A percentile compares a stretch with the other conserved stretches of the same genome.
phyloP scores from a whole-genome alignment of 140 eudicot genomes.

The Anethum foeniculum region DNA sequence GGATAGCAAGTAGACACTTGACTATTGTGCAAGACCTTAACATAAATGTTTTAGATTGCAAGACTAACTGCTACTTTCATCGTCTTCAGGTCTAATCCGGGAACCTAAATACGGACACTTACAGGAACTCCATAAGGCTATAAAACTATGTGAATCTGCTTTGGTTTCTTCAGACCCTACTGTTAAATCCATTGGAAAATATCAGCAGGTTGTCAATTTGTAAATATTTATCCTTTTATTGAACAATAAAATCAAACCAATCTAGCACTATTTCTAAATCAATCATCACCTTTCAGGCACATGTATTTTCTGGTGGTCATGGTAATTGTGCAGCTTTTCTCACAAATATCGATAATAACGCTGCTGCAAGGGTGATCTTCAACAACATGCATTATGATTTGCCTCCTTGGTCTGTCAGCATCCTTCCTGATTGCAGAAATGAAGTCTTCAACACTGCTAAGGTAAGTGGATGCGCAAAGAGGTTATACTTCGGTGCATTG shows the following conservation, averaged over 20 bases:
- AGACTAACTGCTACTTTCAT: constrained; percentile 8
- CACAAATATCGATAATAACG: constrained; percentile 44
- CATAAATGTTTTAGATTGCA: neutral
- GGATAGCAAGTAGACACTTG: neutral
- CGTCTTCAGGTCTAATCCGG: constrained; percentile 57
- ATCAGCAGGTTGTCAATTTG: constrained; percentile 46
- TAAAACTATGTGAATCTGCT: constrained; percentile 69
- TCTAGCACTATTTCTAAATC: neutral
- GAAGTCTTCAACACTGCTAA: constrained; percentile 84
- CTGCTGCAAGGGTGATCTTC: constrained; percentile 59
- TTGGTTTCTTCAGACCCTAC: constrained; percentile 63
- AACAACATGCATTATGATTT: constrained; percentile 57
- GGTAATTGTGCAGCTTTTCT: constrained; percentile 87
- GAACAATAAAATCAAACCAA: neutral
- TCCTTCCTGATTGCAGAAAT: constrained; percentile 83
- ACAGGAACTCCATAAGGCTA: constrained; percentile 75
- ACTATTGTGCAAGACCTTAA: neutral
- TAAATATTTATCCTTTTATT: neutral
- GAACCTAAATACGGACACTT: constrained; percentile 89
- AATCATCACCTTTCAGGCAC: constrained; percentile 41
- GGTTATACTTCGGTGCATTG: neutral
- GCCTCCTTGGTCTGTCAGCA: constrained; percentile 95
- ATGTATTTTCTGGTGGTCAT: constrained; percentile 40
- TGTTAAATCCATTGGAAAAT: constrained; percentile 46
- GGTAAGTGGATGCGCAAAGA: constrained; percentile 25